Conservation (phyloP, 306 rosid species). For the Lotus japonicus region DNA sequence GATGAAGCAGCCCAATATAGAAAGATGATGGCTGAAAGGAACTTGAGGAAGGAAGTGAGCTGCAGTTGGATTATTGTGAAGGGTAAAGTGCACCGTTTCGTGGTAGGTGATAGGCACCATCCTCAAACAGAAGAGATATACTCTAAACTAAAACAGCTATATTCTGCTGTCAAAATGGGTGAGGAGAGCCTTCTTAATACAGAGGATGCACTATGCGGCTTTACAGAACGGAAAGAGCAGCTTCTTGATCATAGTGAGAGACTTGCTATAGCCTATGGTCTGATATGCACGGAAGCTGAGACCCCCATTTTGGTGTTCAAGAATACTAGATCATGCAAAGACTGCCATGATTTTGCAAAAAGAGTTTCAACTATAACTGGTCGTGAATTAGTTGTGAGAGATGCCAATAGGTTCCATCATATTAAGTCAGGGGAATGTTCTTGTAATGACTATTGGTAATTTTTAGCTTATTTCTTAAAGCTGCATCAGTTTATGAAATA, state of each 20-base stretch:
- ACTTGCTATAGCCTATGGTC: conserved; percentile 54
- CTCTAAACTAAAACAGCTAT: conserved; percentile 41
- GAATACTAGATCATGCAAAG: conserved; percentile 50
- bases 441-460: conserved; percentile 55
- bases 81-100: conserved; percentile 44
- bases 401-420: conserved; percentile 56
- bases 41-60: conserved; percentile 43
- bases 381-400: conserved; percentile 40
- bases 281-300: conserved; percentile 31
- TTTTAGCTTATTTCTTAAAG: neutral
- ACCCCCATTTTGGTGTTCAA: conserved; percentile 44
- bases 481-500: neutral
- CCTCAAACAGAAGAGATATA: conserved; percentile 43
- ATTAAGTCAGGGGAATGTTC: conserved; percentile 46
- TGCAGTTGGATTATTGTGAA: conserved; percentile 54
- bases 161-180: conserved; percentile 10
- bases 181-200: conserved; percentile 27
- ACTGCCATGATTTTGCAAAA: conserved; percentile 61
- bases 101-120: conserved; percentile 60
- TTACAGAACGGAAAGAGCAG: conserved; percentile 41
- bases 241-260: conserved; percentile 58
- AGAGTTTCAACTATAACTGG: conserved; percentile 39
- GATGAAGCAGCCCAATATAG: conserved; percentile 47
- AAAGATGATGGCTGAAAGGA: conserved; percentile 47
- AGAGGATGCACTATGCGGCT: conserved; percentile 35